These are phyloP conservation scores for Verticillium zaregamsianum DNA, from an alignment of 2,329 filamentous ascomycete genomes.

Conservation along the genomic window DNA sequence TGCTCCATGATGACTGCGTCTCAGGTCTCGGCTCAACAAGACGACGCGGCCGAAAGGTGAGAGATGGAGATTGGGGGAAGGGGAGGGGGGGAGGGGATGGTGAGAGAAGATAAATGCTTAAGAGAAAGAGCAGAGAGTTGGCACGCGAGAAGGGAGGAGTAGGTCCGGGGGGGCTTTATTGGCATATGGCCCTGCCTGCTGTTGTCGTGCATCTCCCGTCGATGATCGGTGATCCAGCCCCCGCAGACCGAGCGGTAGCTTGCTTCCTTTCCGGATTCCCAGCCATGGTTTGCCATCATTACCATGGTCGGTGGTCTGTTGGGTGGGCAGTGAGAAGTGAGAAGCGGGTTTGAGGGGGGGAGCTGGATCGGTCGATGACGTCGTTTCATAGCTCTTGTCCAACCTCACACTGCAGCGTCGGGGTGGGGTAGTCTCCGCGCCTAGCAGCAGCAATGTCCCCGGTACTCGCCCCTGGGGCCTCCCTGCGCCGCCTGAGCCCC, in stretches of 20 bases:
- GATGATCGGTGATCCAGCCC: neutral
- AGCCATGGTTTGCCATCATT: neutral
- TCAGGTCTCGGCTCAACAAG: neutral
- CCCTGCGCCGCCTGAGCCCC: neutral
- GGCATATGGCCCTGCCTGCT: neutral
- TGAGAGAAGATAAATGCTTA: too few relatives aligned
- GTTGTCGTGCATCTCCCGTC: neutral
- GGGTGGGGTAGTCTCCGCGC: neutral
- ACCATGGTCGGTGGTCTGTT: neutral
- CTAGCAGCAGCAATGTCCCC: neutral
- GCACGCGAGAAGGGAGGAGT: neutral
- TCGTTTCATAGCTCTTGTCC: slow-evolving; percentile 1
- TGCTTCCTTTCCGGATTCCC: neutral
- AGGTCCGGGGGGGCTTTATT: neutral
- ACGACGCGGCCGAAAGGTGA: neutral
- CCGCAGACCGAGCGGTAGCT: neutral
- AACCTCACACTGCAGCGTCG: slow-evolving; percentile 1
- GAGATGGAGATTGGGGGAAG: neutral
- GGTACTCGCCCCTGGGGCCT: neutral
- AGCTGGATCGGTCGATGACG: neutral
- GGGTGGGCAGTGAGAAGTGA: neutral
- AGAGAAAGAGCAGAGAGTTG: slow-evolving; percentile 5
- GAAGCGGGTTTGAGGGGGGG: too few relatives aligned
- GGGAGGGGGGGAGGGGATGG: neutral
- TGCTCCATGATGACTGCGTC: slow-evolving; percentile 15